A percentile compares a stretch with the other conserved stretches of the same genome.
phyloP scores from a whole-genome alignment of 2,329 filamentous ascomycete species.

The Diaporthe caulivora region DNA sequence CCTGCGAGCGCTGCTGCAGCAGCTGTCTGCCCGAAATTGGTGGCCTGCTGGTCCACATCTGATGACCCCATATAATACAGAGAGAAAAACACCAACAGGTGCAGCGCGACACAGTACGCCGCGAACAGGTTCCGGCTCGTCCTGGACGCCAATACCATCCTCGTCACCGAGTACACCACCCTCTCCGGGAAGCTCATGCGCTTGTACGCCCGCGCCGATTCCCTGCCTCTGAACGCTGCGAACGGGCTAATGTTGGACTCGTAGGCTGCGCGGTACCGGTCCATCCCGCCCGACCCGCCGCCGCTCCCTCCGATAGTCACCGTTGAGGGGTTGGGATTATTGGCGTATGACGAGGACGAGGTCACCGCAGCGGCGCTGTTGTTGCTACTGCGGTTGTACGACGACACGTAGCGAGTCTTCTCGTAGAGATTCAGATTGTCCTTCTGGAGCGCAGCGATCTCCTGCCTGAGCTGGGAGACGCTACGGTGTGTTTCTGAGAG shows the following conservation, averaged over 20 bases:
- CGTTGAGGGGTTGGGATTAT: constrained; percentile 82
- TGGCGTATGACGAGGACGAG: constrained; percentile 71
- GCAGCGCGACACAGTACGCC: constrained; percentile 88
- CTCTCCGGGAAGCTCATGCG: constrained; percentile 94
- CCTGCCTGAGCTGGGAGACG: constrained; percentile 88
- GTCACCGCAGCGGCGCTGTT: constrained; percentile 59
- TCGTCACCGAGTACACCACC: constrained; percentile 88
- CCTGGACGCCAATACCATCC: constrained; percentile 89
- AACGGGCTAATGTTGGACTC: constrained; percentile 97
- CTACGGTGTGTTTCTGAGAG: constrained; percentile 85
- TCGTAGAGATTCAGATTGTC: constrained; percentile 97
- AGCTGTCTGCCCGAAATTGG: constrained; percentile 64
- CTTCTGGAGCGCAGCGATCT: constrained; percentile 91
- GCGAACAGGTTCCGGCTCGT: constrained; percentile 95
- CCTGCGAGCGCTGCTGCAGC: constrained; percentile 59
- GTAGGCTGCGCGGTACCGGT: constrained; percentile 92
- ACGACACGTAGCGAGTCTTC: constrained; percentile 96
- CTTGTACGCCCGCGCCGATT: constrained; percentile 90
- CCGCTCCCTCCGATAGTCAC: constrained; percentile 69
- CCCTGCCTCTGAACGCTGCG: constrained; percentile 93
- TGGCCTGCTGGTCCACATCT: constrained; percentile 73
- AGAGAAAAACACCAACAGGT: constrained; percentile 87
- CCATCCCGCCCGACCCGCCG: constrained; percentile 68
- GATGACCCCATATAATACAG: constrained; percentile 85
- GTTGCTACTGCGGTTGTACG: constrained; percentile 81